Evolutionary conservation across 1,139 yeast species (phyloP), one percentile per base, ranked within the genome.

Genomic region (Wickerhamomyces sp.): DNA sequence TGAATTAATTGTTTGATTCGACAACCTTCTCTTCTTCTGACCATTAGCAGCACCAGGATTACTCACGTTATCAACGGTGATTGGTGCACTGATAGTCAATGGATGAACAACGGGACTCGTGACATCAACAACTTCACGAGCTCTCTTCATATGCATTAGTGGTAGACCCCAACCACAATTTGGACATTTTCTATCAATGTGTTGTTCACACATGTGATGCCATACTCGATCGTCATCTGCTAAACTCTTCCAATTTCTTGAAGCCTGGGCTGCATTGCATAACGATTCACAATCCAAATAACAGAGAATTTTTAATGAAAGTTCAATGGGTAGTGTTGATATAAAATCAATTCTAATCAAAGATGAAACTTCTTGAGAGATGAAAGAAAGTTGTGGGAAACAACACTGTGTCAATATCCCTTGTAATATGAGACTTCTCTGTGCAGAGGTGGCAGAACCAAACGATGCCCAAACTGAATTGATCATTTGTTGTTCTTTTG

Each of bases 121-220:
- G 8, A 32, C 33, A 13, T 59, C 57, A 19, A 38, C 50, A 31
- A 62, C 60, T 50, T 73, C 81, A 43, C 86, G 64, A 7, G 85
- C 81, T 43, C 85, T 66, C 53, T 80, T 81, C 81, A 83, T 83
- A 49, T 81, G 87, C 75, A 91, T 75, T 42, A 91, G 64, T 3
- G 98, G 98, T 47, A 91, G 68, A 6, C 98, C 98, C 98, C 98
- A 91, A 10, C 98, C 98, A 66, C 98, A 91, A 56, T 86, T 87
- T 29, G 96, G 95, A 61, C 98, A 91, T 58, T 91, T 91, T 41
- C 95, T 70, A 60, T 91, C 98, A 39, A 91, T 91, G 57, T 91
- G 98, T 59, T 91, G 98, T 58, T 88, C 96, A 58, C 98, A 91
- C 91, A 91, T 83, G 49, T 91, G 88, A 57, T 91, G 94, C 98